A percentile compares a stretch with the other conserved stretches of the same genome.
Evolutionary conservation across 2,329 filamentous ascomycete species (phyloP).

Genomic region (Apiospora rasikravindrae): DNA sequence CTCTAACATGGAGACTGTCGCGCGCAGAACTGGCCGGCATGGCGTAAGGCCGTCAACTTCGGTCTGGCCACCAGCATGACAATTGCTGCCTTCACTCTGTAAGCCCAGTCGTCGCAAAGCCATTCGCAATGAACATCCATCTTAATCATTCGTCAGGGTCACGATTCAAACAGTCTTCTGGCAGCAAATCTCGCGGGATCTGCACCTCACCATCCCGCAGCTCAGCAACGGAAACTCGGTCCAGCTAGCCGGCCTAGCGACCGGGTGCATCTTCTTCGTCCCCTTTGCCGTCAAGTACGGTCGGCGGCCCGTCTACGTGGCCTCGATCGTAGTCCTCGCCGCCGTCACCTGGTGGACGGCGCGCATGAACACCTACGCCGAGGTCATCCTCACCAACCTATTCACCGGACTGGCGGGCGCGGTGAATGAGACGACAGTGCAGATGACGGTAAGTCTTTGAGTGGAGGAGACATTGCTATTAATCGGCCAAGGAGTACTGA

Average conservation of each 20-base stretch:
- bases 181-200: conserved; percentile 40
- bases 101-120: neutral
- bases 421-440: conserved; percentile 45
- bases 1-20: neutral
- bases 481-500: neutral
- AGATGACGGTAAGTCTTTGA: conserved; percentile 40
- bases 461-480: fast-evolving
- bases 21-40: conserved; percentile 37
- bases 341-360: conserved; percentile 33
- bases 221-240: conserved; percentile 36
- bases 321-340: conserved; percentile 30
- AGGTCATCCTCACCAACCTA: conserved; percentile 34
- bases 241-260: conserved; percentile 39
- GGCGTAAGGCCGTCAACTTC: conserved; percentile 39
- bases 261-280: conserved; percentile 42
- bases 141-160: conserved; percentile 22
- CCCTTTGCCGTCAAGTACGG: conserved; percentile 43
- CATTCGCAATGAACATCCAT: too few species aligned
- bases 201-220: conserved; percentile 33
- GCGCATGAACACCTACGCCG: conserved; percentile 28
- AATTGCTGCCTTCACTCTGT: conserved; percentile 35
- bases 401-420: conserved; percentile 43
- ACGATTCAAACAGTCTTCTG: conserved; percentile 38
- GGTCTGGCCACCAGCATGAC: conserved; percentile 34
- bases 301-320: conserved; percentile 38